A percentile compares a stretch with the other conserved stretches of the same genome.
These are phyloP conservation scores for Keithomyces neogunnii DNA, from an alignment of 2,329 filamentous ascomycete genomes.

Conservation along the genomic window DNA sequence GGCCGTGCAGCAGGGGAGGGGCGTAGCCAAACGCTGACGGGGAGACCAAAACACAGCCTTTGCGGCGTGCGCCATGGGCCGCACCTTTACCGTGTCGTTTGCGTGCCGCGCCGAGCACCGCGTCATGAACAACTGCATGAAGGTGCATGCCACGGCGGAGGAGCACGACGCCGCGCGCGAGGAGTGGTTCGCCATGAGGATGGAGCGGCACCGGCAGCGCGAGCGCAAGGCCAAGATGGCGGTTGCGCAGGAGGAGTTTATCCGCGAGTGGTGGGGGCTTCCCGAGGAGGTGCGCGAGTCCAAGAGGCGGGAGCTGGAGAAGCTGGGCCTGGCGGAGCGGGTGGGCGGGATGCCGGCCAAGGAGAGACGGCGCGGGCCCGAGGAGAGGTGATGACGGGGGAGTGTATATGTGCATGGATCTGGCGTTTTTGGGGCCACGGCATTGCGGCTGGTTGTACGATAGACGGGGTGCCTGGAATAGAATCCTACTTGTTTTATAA, in stretches of 20 bases:
- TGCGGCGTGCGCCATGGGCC: constrained; percentile 77
- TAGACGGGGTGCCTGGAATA: too few relatives aligned
- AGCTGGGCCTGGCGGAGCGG: constrained; percentile 40
- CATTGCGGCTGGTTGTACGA: too few relatives aligned
- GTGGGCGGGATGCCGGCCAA: constrained; percentile 44
- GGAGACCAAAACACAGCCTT: constrained; percentile 54
- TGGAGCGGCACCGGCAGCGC: constrained; percentile 59
- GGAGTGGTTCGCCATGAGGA: constrained; percentile 80
- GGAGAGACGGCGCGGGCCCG: constrained; percentile 14
- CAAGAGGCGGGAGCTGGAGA: constrained; percentile 42
- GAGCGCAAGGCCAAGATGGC: constrained; percentile 54
- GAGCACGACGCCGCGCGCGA: constrained; percentile 83
- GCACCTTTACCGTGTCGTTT: constrained; percentile 83
- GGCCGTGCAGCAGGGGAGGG: neutral
- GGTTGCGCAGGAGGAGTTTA: constrained; percentile 55
- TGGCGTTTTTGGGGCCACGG: too few relatives aligned
- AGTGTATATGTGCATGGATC: too few relatives aligned
- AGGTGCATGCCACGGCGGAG: constrained; percentile 70
- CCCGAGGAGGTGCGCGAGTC: constrained; percentile 46
- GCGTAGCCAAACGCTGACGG: neutral
- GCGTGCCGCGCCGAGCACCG: constrained; percentile 71
- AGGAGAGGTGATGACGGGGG: constrained; percentile 2
- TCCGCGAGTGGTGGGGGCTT: constrained; percentile 60
- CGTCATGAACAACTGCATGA: constrained; percentile 92
- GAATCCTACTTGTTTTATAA: too few relatives aligned